Evolutionary conservation across 768 basidiomycete genomes (phyloP), one percentile per base, ranked within the genome.

Genomic region (Naganishia kalamii): DNA sequence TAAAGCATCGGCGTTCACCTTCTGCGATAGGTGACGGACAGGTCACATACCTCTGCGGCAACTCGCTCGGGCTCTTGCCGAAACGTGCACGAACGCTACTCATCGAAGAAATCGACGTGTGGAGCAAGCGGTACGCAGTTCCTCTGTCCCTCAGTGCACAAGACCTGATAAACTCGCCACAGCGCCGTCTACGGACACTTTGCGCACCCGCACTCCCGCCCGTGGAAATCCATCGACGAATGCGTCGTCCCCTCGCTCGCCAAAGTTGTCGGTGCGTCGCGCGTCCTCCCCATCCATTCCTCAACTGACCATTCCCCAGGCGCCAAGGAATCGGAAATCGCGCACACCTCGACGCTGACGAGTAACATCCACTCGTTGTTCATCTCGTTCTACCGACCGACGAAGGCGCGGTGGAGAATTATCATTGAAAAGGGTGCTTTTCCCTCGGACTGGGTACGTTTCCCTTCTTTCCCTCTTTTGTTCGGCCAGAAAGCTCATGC

Each of bases 351-450:
- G 76, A 91, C 92, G 54, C 80, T 98, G 77, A 99, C 96, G 49
- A 86, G 86, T 71, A 99, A 99, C 81, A 83, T 99, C 65, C 92
- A 99, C 81, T 85, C 93, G 67, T 86, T 96, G 85, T 89, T 97
- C 86, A 84, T 86, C 74, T 86, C 86, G 27, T 98, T 99, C 80
- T 98, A 97, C 80, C 86, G 88, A 65, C 96, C 96, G 21, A 91
- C 89, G 29, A 73, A 83, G 61, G 82, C 82, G 69, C 86, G 92
- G 60, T 92, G 84, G 82, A 98, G 93, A 83, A 92, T 99, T 76
- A 81, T 99, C 64, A 94, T 90, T 80, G 96, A 99, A 81, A 85
- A 86, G 44, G 87, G 84, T 65, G 92, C 93, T 1, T 99, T 99
- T 79, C 93, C 96, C 72, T 93, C 90, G 77, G 96, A 99, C 83